Evolutionary conservation across 306 rosid genomes (phyloP).

Genomic region (Cicer judaicum): DNA sequence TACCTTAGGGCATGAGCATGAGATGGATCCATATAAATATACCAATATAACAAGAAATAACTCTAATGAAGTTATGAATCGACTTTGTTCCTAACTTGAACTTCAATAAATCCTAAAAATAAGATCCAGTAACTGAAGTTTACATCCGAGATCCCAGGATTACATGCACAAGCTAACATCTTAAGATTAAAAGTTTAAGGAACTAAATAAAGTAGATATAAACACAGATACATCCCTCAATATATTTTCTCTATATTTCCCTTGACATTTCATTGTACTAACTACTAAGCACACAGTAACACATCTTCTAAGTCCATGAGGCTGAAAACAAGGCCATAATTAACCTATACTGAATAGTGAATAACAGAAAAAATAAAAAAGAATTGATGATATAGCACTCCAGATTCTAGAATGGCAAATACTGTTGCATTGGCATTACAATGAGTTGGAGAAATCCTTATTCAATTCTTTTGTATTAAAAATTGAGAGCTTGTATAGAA

Average conservation of each 20-base stretch:
- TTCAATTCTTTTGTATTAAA: background rate
- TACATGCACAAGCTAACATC: background rate
- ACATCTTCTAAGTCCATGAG: background rate
- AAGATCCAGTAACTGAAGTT: background rate
- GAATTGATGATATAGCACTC: slow-evolving; percentile 10
- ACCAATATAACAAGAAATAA: too few species aligned
- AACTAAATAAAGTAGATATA: background rate
- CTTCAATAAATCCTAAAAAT: slow-evolving; percentile 11
- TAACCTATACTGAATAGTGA: background rate
- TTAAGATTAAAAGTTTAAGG: background rate
- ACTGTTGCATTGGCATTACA: slow-evolving; percentile 27
- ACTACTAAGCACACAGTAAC: background rate
- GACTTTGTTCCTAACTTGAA: background rate
- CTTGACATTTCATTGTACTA: slow-evolving; percentile 3
- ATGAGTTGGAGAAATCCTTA: slow-evolving; percentile 23
- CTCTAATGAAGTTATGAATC: background rate
- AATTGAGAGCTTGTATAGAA: slow-evolving; percentile 25
- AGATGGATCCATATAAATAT: too few species aligned
- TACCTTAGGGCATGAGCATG: background rate
- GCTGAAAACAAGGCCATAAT: slow-evolving; percentile 30
- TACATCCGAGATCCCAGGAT: background rate
- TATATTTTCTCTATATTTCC: slow-evolving; percentile 9
- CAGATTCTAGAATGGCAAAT: slow-evolving; percentile 24
- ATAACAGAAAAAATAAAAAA: slow-evolving; percentile 20
- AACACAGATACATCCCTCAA: slow-evolving; percentile 20